Base-by-base conservation (phyloP, 2,329 filamentous ascomycete genomes). In the Scolecobasidium constrictum region DNA sequence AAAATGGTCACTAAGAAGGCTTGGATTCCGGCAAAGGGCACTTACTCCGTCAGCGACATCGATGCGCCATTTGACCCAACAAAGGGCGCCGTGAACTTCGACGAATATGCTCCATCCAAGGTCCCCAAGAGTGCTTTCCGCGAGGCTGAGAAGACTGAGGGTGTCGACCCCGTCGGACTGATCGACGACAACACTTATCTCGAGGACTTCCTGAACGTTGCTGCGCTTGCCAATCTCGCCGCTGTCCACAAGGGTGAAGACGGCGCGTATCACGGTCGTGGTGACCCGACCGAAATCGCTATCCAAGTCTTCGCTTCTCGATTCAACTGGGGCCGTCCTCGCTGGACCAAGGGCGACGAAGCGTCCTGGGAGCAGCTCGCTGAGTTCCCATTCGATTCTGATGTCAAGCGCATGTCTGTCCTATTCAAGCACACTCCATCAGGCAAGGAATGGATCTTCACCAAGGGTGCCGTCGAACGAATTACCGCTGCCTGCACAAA, bases 361-460 rank as follows among this genome's bases (percentile, higher is more conserved):
- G 52, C 18, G 4, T 17, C 48, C 1, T 62, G 60, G 60, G 54
- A 56, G 18, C 55, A 59, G 20, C 43, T 78, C 18, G 75, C 77
- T 2, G 82, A 86, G 51, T 83, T 81, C 46, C 81, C 80, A 0
- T 86, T 86, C 48, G 81, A 86, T 53, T 84, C 80, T 0, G 75
- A 75, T 45, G 73, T 85, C 48, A 86, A 86, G 65, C 82, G 79
- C 52, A 86, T 86, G 81, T 82, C 79, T 0, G 79, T 83, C 28
- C 77, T 84, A 42, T 82, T 81, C 56, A 53, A 68, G 35, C 58
- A 70, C 17, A 52, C 50, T 12, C 54, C 61, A 5, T 56, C 55
- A 1, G 56, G 61, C 18, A 59, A 65, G 42, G 65, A 66, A 49
- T 48, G 53, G 12, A 62, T 76, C 37, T 78, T 78, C 51, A 77